Base-by-base conservation (phyloP, 805 yeast genomes). In the Yarrowia sp. region DNA sequence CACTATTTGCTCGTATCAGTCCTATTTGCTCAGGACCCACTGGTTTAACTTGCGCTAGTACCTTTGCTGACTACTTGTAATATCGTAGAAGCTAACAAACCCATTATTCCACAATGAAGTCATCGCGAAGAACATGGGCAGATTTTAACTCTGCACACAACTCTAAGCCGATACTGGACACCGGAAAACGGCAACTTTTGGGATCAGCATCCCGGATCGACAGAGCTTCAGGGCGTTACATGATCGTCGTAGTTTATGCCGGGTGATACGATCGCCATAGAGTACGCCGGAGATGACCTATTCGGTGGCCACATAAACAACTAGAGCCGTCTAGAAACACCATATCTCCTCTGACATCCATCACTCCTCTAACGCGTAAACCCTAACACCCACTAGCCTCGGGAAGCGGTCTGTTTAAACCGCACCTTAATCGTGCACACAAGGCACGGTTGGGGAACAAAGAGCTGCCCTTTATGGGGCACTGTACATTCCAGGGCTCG, bases 121-220 rank as follows among this genome's bases (percentile, higher is more conserved):
- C 56, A 50, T 50, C 56, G 56, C 56, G 42, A 19, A 24, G 38
- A 49, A 49, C 55, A 50, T 50, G 56, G 56, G 56, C 56, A 34
- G 56, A 17, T 50, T 50, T 50, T 50, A 50, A 8, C 42, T 50
- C 30, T 12, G 19, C 38, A 49, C 55, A 24, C 30, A 24, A 24
- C 30, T 24, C 30, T 24, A 24, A 24, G 30, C 30, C 7, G 30
- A 24, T 24, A 24, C 30, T 24, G 30, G 30, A 24, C 30, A 44
- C 20, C 24, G 55, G 55, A 30, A 49, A 33, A 49, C 55, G 38
- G 53, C 24, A 49, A 49, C 39, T 24, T n/a, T 17, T 3, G 38
- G 24, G 56, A 50, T 50, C 56, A 50, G 42, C 56, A 50, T 14
- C 38, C 38, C 9, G 9, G 56, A 50, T 50, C 56, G 40, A 34